Evolutionary conservation across 768 basidiomycete species (phyloP), one percentile per base, ranked within the genome.

Genomic region (Zangia roseola): DNA sequence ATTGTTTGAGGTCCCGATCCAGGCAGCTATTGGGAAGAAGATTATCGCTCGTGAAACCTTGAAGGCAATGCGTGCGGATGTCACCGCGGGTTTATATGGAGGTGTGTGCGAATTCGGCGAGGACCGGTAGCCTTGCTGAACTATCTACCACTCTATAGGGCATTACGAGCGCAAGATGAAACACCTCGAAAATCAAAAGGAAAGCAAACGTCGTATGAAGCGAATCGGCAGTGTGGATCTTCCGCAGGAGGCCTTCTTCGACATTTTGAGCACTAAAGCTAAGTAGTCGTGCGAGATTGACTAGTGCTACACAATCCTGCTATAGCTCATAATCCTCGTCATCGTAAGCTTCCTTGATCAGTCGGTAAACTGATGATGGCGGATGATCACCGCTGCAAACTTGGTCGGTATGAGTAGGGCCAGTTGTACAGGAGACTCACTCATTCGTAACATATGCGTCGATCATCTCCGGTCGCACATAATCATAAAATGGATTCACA

Each of bases 381-480:
- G 94, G 91, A 65, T 97, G 94, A 66, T 97, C 95, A 19, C 95
- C 95, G 57, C 94, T 97, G 56, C 30, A 40, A 45, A 41, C 14
- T 35, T 35, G 40, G 49, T 60, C 44, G 20, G 56, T 49, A 33
- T 39, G 21, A 33, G 28, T 31, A 19, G 28, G n/a, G 25, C 43
- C 37, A 43, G 43, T 40, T 28, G 30, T 30, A 20, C 10, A 69
- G 52, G 23, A 28, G 21, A 75, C 94, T 75, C 68, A 97, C 95
- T 97, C 91, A 57, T 99, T 98, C 12, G 94, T 97, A 59, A 99
- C 90, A 68, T 91, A 95, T 12, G 91, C 88, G 62, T 93, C 88
- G 47, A 99, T 82, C 55, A 97, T 71, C 63, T 97, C 94, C 19
- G 94, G 94, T 44, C 83, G 79, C 34, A 99, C 88, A 69, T 95